Evolutionary conservation across 2,329 filamentous ascomycete species (phyloP), one percentile per base, ranked within the genome.

Genomic region (Aspergillus sp.): DNA sequence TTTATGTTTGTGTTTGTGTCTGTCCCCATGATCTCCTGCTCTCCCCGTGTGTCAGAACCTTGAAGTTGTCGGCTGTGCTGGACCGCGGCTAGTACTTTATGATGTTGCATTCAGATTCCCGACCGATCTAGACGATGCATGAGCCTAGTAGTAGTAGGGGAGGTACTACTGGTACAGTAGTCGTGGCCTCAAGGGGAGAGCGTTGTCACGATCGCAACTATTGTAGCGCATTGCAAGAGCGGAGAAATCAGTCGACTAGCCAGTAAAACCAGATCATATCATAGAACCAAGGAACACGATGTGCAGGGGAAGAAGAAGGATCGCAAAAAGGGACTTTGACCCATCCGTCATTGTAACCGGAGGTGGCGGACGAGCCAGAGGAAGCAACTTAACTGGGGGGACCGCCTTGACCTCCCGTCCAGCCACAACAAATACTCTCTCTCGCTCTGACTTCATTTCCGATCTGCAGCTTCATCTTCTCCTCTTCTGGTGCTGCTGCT

Each of bases 401-500:
- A n/a, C 19, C 27, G 58, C 59, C 48, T 53, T 55, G 60, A 53
- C 60, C 48, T 53, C 53, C 39, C 50, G 36, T 39, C 55, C 56
- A 57, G 47, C 41, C 60, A 52, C 54, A 42, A 38, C 47, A 30
- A 48, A 52, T 19, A 17, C 38, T 30, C 25, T 27, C 25, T 27
- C 25, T 27, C 25, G 25, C 25, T 27, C 50, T 61, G 54, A 67
- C 61, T 60, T 62, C 64, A 66, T 64, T 23, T 5, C 47, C 25
- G 47, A 50, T 50, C 47, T 50, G 47, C 47, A 55, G 49, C 56
- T 62, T 57, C 52, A 57, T 30, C 54, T 57, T 44, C 55, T 56
- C 48, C 51, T 61, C 60, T 61, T 51, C 59, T 53, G 60, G 56
- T 25, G 56, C 19, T 58, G 39, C 51, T 23, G 54, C 62, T 52